phyloP scores from a whole-genome alignment of 2,329 filamentous ascomycete species.

The Graphilbum sp. region DNA sequence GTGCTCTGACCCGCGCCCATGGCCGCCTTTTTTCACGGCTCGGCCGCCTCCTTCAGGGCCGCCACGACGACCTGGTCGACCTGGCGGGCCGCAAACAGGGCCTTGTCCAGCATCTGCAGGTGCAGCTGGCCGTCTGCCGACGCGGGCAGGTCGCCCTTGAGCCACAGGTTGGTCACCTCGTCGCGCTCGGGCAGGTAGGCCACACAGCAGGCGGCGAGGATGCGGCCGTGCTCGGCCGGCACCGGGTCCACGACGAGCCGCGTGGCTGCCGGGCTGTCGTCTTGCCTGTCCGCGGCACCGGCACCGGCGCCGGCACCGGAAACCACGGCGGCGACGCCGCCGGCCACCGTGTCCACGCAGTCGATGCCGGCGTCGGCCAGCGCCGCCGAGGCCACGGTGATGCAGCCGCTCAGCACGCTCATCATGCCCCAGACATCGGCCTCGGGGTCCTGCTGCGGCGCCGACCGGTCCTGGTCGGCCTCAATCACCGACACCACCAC shows the following conservation, averaged over 20 bases:
- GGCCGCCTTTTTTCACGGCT: neutral
- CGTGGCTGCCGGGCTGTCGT: conserved; percentile 13
- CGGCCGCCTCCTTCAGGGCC: conserved; percentile 20
- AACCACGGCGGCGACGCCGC: conserved; percentile 75
- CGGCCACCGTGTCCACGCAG: conserved; percentile 77
- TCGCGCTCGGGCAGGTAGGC: conserved; percentile 76
- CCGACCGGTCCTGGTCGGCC: conserved; percentile 64
- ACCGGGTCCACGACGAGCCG: conserved; percentile 61
- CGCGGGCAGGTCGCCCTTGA: conserved; percentile 51
- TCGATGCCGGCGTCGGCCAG: conserved; percentile 92
- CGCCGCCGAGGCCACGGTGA: conserved; percentile 85
- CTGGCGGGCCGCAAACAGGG: conserved; percentile 23
- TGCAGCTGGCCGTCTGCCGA: conserved; percentile 22
- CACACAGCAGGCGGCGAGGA: conserved; percentile 75
- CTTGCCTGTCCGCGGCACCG: conserved; percentile 11
- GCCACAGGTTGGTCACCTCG: conserved; percentile 89
- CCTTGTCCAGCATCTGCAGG: conserved; percentile 23
- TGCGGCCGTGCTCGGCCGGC: conserved; percentile 59
- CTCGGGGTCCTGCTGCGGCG: conserved; percentile 24
- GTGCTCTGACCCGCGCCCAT: no score
- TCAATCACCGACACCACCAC: conserved; percentile 86
- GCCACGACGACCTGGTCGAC: conserved; percentile 25
- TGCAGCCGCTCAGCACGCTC: conserved; percentile 80
- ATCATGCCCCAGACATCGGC: conserved; percentile 71
- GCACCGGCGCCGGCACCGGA: conserved; percentile 11